Evolutionary conservation across 2,329 filamentous ascomycete species (phyloP).

Genomic region (Colletotrichum trifolii): DNA sequence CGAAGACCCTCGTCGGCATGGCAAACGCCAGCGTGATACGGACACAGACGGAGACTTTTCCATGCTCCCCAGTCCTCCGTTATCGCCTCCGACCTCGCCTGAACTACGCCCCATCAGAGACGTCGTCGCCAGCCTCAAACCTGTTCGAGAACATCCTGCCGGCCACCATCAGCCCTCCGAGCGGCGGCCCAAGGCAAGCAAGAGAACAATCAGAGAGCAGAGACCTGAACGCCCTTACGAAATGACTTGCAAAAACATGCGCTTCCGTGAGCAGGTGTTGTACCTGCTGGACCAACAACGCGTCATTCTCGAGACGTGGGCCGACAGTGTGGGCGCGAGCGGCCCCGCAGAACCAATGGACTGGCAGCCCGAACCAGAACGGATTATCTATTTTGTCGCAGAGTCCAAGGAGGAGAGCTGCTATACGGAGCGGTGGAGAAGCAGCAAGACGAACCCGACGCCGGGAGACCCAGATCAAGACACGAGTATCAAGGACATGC

Average conservation of each 20-base stretch:
- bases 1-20: background rate
- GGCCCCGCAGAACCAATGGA: constrained; percentile 41
- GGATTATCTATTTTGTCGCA: constrained; percentile 34
- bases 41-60: constrained; percentile 26
- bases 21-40: background rate
- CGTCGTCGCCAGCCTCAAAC: too few species aligned
- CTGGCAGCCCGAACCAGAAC: constrained; percentile 41
- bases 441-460: constrained; percentile 5
- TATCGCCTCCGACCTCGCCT: background rate
- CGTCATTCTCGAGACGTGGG: constrained; percentile 36
- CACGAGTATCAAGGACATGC: constrained; percentile 9
- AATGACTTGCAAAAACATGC: constrained; percentile 11
- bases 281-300: constrained; percentile 32
- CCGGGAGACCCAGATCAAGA: background rate
- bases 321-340: constrained; percentile 34
- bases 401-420: constrained; percentile 30
- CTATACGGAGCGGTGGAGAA: constrained; percentile 30
- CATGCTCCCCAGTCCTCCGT: constrained; percentile 22
- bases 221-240: constrained; percentile 1
- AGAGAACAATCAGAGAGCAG: background rate
- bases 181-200: background rate
- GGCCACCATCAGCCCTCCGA: too few species aligned
- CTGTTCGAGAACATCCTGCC: too few species aligned
- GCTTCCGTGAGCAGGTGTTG: constrained; percentile 22
- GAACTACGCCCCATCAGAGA: background rate